Percentiles rank a stretch among this genome's conserved stretches.
phyloP scores from a whole-genome alignment of 768 basidiomycete species.

The Gymnopilus junonius region DNA sequence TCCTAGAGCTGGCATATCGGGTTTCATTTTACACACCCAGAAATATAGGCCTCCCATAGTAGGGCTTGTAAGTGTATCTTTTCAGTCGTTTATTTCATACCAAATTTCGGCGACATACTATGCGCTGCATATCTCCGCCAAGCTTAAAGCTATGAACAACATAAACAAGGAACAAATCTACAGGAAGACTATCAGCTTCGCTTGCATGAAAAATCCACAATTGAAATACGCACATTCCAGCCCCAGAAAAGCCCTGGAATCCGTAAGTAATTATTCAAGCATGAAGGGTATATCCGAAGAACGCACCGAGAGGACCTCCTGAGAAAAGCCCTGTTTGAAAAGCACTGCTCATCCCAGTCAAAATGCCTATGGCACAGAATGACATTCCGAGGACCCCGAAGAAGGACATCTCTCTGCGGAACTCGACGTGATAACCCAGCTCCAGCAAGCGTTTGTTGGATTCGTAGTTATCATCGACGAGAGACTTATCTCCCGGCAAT shows the following conservation, averaged over 20 bases:
- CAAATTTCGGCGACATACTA: conserved; percentile 40
- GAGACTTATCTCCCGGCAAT: background rate
- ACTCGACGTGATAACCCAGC: conserved; percentile 59
- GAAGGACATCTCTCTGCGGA: conserved; percentile 61
- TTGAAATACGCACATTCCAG: conserved; percentile 49
- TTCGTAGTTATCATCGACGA: conserved; percentile 8
- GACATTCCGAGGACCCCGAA: conserved; percentile 64
- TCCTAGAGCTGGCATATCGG: conserved; percentile 53
- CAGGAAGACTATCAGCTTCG: background rate
- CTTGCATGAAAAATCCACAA: too few relatives aligned
- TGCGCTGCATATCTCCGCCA: conserved; percentile 63
- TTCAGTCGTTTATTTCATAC: background rate
- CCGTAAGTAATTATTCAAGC: background rate
- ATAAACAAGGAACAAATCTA: conserved; percentile 62
- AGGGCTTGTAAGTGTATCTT: conserved; percentile 36
- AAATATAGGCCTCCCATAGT: conserved; percentile 66
- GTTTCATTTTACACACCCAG: conserved; percentile 67
- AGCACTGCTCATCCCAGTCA: conserved; percentile 64
- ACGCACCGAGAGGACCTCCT: conserved; percentile 54
- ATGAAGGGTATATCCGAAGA: background rate
- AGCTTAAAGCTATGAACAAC: conserved; percentile 57
- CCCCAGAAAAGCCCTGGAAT: conserved; percentile 55
- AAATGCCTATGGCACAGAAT: conserved; percentile 63
- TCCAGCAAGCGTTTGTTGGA: conserved; percentile 43
- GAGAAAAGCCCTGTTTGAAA: conserved; percentile 64